phyloP scores from a whole-genome alignment of 305 asterid genomes.

The Fraxinus nigra region DNA sequence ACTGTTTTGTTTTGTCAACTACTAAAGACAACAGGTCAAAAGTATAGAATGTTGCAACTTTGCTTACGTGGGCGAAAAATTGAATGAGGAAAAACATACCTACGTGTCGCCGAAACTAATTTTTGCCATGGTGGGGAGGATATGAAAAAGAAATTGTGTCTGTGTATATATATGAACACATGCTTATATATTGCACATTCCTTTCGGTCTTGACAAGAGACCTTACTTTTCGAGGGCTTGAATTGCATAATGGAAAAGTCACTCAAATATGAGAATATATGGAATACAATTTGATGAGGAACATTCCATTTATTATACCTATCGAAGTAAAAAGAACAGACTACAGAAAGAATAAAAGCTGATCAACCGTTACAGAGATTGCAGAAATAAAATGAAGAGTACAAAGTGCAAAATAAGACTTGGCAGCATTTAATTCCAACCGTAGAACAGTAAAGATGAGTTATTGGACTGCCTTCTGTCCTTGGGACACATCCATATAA shows the following conservation, averaged over 20 bases:
- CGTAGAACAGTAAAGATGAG: constrained; percentile 4
- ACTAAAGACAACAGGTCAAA: not conserved
- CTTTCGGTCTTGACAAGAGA: constrained; percentile 12
- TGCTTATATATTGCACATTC: not conserved
- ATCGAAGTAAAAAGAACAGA: not conserved
- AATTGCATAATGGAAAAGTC: constrained; percentile 2
- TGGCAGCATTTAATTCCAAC: constrained; percentile 19
- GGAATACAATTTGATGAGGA: not conserved
- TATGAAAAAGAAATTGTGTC: not conserved
- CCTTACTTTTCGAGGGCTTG: constrained; percentile 9
- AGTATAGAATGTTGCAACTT: not conserved
- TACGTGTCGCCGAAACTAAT: not conserved
- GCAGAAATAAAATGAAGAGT: not conserved
- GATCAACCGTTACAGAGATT: not conserved
- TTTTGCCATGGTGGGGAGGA: constrained; percentile 2
- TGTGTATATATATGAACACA: not conserved
- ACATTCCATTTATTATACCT: not conserved
- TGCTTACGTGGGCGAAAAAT: not conserved
- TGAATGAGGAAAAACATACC: not conserved
- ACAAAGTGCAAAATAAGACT: not conserved
- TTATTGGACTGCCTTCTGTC: not conserved
- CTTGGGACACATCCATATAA: not conserved
- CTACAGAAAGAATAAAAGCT: not conserved
- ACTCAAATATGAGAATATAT: constrained; percentile 10
- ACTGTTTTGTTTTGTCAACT: not conserved